phyloP scores from a whole-genome alignment of 2,329 filamentous ascomycete species.

The Phymatotrichopsis omnivora region DNA sequence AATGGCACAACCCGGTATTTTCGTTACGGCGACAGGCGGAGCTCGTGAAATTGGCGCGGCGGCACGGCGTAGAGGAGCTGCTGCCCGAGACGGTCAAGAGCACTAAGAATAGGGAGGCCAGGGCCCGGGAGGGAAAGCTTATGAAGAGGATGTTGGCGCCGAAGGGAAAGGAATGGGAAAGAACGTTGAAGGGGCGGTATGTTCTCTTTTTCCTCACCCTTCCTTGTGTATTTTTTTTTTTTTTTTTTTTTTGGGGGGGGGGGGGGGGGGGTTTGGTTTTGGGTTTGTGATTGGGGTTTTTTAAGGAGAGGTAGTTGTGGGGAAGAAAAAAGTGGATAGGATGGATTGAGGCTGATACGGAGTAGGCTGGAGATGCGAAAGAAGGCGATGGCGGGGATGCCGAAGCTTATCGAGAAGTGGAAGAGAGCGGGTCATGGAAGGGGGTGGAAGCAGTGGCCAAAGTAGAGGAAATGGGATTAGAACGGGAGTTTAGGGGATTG shows the following conservation, averaged over 20 bases:
- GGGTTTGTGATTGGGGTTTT: constrained; percentile 32
- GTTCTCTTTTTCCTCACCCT: too few species aligned
- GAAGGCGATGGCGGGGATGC: constrained; percentile 92
- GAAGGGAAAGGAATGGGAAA: constrained; percentile 91
- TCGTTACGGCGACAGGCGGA: constrained; percentile 83
- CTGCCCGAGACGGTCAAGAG: constrained; percentile 69
- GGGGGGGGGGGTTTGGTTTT: constrained; percentile 3
- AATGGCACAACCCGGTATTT: constrained; percentile 73
- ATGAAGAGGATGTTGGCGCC: constrained; percentile 63
- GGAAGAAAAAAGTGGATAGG: background rate
- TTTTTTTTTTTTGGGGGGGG: background rate
- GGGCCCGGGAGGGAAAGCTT: constrained; percentile 72
- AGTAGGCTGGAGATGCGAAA: constrained; percentile 72
- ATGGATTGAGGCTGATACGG: constrained; percentile 1
- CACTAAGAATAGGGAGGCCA: constrained; percentile 57
- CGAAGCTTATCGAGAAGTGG: constrained; percentile 81
- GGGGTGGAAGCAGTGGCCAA: constrained; percentile 67
- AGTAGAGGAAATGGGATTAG: constrained; percentile 32
- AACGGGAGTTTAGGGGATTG: too few species aligned
- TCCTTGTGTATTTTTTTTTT: too few species aligned
- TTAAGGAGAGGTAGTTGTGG: background rate
- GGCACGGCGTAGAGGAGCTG: constrained; percentile 70
- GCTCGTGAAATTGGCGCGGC: constrained; percentile 71
- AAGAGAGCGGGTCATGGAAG: constrained; percentile 69
- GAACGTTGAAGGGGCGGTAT: constrained; percentile 65